Evolutionary conservation across 2,329 filamentous ascomycete species (phyloP).

Genomic region (Sporothrix euskadiensis): DNA sequence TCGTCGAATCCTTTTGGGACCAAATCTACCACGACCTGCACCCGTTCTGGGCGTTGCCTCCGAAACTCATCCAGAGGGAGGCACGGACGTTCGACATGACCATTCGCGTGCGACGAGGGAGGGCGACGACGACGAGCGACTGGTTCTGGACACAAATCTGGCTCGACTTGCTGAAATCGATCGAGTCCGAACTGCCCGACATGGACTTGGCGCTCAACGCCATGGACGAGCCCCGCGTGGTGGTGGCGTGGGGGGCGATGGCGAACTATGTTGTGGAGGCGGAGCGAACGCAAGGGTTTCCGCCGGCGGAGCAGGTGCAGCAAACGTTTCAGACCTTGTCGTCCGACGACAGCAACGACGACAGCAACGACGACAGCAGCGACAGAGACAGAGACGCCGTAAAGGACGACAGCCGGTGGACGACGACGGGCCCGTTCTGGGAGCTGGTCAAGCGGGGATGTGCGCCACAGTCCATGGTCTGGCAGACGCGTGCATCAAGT

Average conservation of each 20-base stretch:
- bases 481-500: conserved; percentile 46
- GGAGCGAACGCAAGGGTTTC: conserved; percentile 38
- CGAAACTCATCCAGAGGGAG: conserved; percentile 50
- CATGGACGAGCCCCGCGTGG: conserved; percentile 66
- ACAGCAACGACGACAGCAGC: conserved; percentile 41
- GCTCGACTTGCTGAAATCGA: conserved; percentile 53
- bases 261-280: conserved; percentile 55
- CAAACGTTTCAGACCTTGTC: conserved; percentile 47
- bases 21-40: conserved; percentile 63
- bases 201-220: conserved; percentile 68
- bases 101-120: conserved; percentile 58
- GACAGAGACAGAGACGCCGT: background rate
- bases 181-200: conserved; percentile 61
- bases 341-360: conserved; percentile 41
- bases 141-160: conserved; percentile 62
- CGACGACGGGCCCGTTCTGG: conserved; percentile 60
- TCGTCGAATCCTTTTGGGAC: conserved; percentile 65
- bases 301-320: conserved; percentile 47
- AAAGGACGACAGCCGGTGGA: conserved; percentile 42
- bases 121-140: conserved; percentile 53
- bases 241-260: conserved; percentile 65
- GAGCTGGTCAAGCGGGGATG: conserved; percentile 60
- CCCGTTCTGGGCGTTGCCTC: conserved; percentile 58
- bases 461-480: conserved; percentile 61
- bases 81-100: conserved; percentile 60